These are phyloP conservation scores for Kockiozyma suomiensis DNA, from an alignment of 805 yeast species.

Conservation along the genomic window DNA sequence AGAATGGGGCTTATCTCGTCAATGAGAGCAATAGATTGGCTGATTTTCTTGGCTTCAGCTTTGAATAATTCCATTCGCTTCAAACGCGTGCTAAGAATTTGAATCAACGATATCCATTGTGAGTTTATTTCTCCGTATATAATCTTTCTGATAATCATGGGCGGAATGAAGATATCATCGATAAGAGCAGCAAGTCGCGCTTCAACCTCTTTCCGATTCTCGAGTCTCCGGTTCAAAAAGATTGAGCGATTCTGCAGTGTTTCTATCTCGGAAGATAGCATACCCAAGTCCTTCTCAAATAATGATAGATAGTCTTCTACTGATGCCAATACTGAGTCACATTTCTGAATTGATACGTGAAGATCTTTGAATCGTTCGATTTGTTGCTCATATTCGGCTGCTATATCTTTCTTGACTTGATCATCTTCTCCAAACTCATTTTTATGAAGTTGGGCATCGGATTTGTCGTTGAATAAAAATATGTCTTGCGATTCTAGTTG, in stretches of 20 bases:
- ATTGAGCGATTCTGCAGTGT: constrained; percentile 58
- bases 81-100: constrained; percentile 60
- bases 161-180: constrained; percentile 73
- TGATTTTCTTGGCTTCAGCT: constrained; percentile 30
- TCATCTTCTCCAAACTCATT: neutral
- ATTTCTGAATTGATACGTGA: constrained; percentile 29
- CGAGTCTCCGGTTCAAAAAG: constrained; percentile 52
- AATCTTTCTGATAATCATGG: constrained; percentile 63
- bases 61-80: constrained; percentile 54
- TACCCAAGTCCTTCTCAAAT: constrained; percentile 61
- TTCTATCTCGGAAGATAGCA: constrained; percentile 63
- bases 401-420: neutral
- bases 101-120: constrained; percentile 56
- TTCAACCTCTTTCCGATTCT: constrained; percentile 53
- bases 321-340: constrained; percentile 28
- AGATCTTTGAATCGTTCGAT: constrained; percentile 30
- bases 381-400: constrained; percentile 24
- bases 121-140: constrained; percentile 58
- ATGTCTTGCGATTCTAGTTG: constrained; percentile 7
- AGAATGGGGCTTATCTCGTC: constrained; percentile 27
- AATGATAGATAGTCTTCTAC: constrained; percentile 51
- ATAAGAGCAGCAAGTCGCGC: constrained; percentile 70
- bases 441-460: neutral
- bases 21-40: constrained; percentile 7
- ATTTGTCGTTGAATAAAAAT: neutral